Percentiles rank a stretch among this genome's conserved stretches.
phyloP scores from a whole-genome alignment of 2,329 filamentous ascomycete species.

The Penicillium verrucosum region DNA sequence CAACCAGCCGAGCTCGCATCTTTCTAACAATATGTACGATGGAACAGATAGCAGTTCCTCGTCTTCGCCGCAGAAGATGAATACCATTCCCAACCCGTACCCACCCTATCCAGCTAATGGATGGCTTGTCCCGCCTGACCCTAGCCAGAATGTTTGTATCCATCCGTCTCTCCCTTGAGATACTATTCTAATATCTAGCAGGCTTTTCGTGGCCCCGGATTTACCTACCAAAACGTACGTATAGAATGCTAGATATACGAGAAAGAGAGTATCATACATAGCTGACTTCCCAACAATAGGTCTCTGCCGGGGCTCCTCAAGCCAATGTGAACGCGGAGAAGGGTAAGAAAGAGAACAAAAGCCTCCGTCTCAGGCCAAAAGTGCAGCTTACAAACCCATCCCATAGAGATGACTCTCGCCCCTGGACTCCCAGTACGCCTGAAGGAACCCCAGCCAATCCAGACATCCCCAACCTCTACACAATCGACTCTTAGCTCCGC shows the following conservation, averaged over 20 bases:
- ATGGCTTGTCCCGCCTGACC: constrained; percentile 1
- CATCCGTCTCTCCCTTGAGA: background rate
- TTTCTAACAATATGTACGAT: background rate
- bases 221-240: background rate
- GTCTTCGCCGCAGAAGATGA: background rate
- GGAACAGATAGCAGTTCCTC: background rate
- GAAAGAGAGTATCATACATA: background rate
- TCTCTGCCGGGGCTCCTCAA: background rate
- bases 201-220: background rate
- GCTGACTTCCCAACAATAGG: background rate
- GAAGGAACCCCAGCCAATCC: background rate
- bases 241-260: background rate
- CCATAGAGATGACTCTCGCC: background rate
- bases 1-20: background rate
- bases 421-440: background rate
- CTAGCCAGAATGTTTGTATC: constrained; percentile 8
- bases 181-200: background rate
- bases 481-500: background rate
- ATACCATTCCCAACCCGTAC: background rate
- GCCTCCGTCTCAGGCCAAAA: background rate
- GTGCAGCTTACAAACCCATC: background rate
- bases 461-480: background rate
- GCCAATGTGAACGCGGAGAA: background rate
- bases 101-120: background rate
- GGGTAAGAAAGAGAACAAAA: background rate